Conservation (phyloP, 768 basidiomycete species). For the Phylloporus scabripes region DNA sequence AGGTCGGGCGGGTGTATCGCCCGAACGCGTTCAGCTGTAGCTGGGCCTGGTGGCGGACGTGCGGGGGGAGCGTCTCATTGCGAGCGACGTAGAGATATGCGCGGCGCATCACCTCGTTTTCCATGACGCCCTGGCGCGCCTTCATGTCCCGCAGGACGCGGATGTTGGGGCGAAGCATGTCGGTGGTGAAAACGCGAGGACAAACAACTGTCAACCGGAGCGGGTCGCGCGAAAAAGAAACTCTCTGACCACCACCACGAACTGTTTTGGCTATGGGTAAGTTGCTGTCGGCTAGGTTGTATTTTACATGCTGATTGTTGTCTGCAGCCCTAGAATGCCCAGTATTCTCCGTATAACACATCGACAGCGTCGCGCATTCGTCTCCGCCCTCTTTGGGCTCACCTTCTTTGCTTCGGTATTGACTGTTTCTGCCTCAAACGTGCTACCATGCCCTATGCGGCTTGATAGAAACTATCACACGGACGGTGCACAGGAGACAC, state of each 20-base stretch:
- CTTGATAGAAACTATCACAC: slow-evolving; percentile 51
- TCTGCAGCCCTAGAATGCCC: slow-evolving; percentile 52
- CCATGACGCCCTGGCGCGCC: slow-evolving; percentile 62
- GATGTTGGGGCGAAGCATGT: slow-evolving; percentile 35
- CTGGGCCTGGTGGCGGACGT: slow-evolving; percentile 91
- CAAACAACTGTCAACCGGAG: slow-evolving; percentile 24
- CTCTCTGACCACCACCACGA: not conserved
- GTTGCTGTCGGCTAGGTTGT: not conserved
- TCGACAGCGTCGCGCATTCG: slow-evolving; percentile 60
- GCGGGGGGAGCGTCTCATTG: slow-evolving; percentile 82
- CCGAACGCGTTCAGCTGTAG: slow-evolving; percentile 87
- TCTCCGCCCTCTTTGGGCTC: slow-evolving; percentile 73
- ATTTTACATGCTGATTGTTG: slow-evolving; percentile 37
- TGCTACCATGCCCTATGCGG: slow-evolving; percentile 78
- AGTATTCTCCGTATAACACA: slow-evolving; percentile 53
- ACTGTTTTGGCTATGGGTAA: slow-evolving; percentile 22
- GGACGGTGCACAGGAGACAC: slow-evolving; percentile 40
- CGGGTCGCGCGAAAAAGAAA: not conserved
- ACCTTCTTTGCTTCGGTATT: slow-evolving; percentile 75
- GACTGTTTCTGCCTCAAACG: slow-evolving; percentile 74
- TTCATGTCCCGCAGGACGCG: slow-evolving; percentile 74
- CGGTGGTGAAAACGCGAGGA: not conserved
- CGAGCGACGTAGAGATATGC: slow-evolving; percentile 93
- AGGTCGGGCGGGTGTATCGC: slow-evolving; percentile 75
- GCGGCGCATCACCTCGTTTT: slow-evolving; percentile 76